A percentile compares a stretch with the other conserved stretches of the same genome.
These are phyloP conservation scores for Inga leiocalycina DNA, from an alignment of 306 rosid species.

Conservation along the genomic window DNA sequence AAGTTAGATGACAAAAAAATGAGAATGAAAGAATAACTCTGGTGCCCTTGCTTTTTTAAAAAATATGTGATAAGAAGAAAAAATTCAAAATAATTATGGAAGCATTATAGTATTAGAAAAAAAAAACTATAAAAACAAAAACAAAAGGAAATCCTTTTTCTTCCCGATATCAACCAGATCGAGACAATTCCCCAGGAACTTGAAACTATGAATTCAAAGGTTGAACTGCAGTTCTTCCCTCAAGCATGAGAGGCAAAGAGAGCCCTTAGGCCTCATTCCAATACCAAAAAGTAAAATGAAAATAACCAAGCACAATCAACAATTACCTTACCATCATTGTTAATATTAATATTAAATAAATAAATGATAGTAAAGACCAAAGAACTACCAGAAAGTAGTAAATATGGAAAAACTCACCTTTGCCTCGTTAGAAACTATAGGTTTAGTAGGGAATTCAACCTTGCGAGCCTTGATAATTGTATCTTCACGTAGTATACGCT, in stretches of 20 bases:
- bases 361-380: neutral
- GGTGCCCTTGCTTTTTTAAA: neutral
- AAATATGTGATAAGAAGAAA: neutral
- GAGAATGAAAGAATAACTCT: neutral
- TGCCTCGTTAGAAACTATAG: conserved; percentile 88
- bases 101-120: neutral
- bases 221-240: neutral
- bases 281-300: neutral
- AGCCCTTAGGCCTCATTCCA: neutral
- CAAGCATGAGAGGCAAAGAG: conserved; percentile 2
- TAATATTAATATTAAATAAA: neutral
- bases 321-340: neutral
- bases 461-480: conserved; percentile 95
- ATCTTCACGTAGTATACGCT: conserved; percentile 96
- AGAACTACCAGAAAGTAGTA: neutral
- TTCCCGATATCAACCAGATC: neutral
- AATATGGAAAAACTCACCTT: conserved; percentile 64
- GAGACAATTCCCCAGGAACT: neutral
- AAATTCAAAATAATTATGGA: neutral
- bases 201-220: conserved; percentile 1
- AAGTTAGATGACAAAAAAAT: too few relatives aligned
- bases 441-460: conserved; percentile 92
- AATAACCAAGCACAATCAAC: conserved; percentile 15
- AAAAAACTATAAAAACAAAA: neutral
- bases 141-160: neutral